phyloP scores from a whole-genome alignment of 1,284 basidiomycete genomes.

The Trichosporon coremiiforme region DNA sequence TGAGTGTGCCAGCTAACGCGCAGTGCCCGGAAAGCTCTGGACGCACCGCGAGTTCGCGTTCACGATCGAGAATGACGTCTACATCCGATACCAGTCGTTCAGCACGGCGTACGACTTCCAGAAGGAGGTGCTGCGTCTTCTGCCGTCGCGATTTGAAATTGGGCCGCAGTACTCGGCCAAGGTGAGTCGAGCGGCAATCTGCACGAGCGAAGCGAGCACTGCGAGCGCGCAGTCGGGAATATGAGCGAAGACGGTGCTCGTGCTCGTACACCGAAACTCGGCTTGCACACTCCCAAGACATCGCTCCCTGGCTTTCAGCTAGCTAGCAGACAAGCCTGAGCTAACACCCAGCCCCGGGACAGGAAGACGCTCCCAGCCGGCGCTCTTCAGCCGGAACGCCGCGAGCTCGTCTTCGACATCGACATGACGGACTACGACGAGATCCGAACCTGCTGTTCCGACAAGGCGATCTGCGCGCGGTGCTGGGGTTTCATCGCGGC shows the following conservation, averaged over 20 bases:
- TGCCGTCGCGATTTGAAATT: constrained; percentile 93
- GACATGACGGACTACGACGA: constrained; percentile 99
- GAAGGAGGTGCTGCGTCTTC: constrained; percentile 78
- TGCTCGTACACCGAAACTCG: too few species aligned
- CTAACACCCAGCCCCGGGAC: constrained; percentile 72
- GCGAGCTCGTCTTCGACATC: constrained; percentile 99
- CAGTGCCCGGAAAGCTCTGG: constrained; percentile 67
- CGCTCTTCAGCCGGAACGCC: constrained; percentile 73
- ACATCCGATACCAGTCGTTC: constrained; percentile 95
- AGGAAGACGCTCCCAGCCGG: constrained; percentile 79
- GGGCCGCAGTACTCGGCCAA: constrained; percentile 89
- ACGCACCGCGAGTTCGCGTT: constrained; percentile 97
- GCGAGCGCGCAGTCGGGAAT: too few species aligned
- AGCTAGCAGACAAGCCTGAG: not conserved
- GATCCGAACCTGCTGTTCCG: constrained; percentile 91
- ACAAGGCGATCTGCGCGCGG: constrained; percentile 84
- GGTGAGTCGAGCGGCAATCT: constrained; percentile 65
- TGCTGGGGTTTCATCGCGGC: constrained; percentile 96
- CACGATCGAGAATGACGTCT: constrained; percentile 86
- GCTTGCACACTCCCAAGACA: too few species aligned
- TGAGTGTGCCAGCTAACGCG: not conserved
- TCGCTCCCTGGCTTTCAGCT: not conserved
- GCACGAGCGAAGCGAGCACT: not conserved
- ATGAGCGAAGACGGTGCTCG: too few species aligned
- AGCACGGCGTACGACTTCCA: constrained; percentile 83